phyloP scores from a whole-genome alignment of 176 grass and related monocot species.

The Phoenix dactylifera region DNA sequence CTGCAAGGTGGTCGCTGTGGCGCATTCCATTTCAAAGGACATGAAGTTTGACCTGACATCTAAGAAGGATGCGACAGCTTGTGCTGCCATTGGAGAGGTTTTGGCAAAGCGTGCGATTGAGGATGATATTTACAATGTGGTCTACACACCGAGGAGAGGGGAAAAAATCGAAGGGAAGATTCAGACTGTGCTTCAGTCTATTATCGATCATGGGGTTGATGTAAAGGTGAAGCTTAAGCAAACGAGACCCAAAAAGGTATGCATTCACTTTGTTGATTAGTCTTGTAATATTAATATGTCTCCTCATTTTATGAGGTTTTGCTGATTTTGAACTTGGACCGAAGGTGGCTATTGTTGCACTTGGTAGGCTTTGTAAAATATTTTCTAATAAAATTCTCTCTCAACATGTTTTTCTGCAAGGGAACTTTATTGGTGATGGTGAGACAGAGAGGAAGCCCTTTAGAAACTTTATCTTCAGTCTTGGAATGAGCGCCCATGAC shows the following conservation, averaged over 20 bases:
- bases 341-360: too few relatives aligned
- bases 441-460: too few relatives aligned
- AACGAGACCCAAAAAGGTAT: conserved; percentile 31
- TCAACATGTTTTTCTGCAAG: too few relatives aligned
- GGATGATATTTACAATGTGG: conserved; percentile 62
- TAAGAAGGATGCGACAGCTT: conserved; percentile 52
- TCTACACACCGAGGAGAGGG: conserved; percentile 72
- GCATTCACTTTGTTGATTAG: not conserved
- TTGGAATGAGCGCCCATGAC: too few relatives aligned
- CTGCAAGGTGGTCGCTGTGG: conserved; percentile 50
- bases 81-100: conserved; percentile 43
- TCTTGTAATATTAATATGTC: too few relatives aligned
- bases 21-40: conserved; percentile 73
- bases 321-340: too few relatives aligned
- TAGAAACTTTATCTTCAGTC: too few relatives aligned
- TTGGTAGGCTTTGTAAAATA: too few relatives aligned
- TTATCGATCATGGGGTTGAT: conserved; percentile 57
- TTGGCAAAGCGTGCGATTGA: conserved; percentile 53
- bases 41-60: conserved; percentile 69
- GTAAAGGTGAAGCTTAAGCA: conserved; percentile 75
- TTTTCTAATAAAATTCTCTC: too few relatives aligned
- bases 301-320: too few relatives aligned
- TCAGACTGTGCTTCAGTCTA: conserved; percentile 39
- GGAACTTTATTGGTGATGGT: too few relatives aligned
- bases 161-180: conserved; percentile 69